Evolutionary conservation across 495 filamentous ascomycete species (phyloP), one percentile per base, ranked within the genome.

Genomic region (Astrothelium macrocarpum): DNA sequence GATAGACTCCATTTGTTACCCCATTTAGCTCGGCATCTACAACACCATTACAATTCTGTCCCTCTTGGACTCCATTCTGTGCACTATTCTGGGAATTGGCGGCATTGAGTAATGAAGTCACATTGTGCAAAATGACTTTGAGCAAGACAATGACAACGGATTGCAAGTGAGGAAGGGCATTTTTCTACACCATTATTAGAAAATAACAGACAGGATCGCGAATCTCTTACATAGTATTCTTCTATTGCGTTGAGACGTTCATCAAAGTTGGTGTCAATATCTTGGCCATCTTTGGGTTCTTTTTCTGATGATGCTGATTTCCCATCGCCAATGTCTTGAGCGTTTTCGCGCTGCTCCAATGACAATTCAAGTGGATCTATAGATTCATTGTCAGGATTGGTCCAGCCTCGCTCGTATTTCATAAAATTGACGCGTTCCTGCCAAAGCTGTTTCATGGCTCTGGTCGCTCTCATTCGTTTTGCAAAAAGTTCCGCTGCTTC

Each of bases 401-500:
- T 66, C 90, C 90, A 97, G 2, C 93, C 93, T 43, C 94, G 81
- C 65, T 97, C 92, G 65, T 89, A 93, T 71, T 88, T 91, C 76
- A 96, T 87, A 65, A 92, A 97, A 46, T 80, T 82, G 70, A 96
- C 91, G 43, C 93, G 81, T 73, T 96, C 93, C 67, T 95, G 85
- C 94, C 94, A 98, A 36, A 98, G 78, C 74, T 98, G 95, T 59
- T 87, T 84, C 79, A 94, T 94, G 1, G 90, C 90, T 61, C 95
- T 78, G 0, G 90, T 93, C 81, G 92, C 95, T 65, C 92, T 82
- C 69, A 96, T 91, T 60, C 95, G 82, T 46, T 81, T 87, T 2
- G 91, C 88, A 71, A 98, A 98, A 1, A 98, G 78, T 66, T 89
- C 87, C 7, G 94, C 94, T n/a, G 95, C 94, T 73, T 98, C 94